phyloP scores from a whole-genome alignment of 2,329 filamentous ascomycete species.

The Aspergillus sp. region DNA sequence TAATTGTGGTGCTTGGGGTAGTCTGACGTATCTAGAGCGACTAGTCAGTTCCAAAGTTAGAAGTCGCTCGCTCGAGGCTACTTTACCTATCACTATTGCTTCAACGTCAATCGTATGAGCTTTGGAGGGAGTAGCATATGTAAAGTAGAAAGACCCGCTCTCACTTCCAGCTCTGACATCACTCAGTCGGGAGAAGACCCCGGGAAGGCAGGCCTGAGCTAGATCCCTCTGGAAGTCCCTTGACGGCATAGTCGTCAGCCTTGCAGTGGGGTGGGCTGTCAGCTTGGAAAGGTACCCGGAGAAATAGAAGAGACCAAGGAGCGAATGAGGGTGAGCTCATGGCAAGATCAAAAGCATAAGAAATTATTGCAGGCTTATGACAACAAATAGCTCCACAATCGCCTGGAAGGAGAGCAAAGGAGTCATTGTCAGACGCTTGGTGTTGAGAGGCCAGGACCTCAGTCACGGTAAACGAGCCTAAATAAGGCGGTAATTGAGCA shows the following conservation, averaged over 20 bases:
- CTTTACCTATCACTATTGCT: constrained; percentile 45
- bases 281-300: not conserved
- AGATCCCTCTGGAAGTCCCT: constrained; percentile 68
- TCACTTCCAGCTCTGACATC: constrained; percentile 66
- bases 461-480: not conserved
- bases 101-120: constrained; percentile 39
- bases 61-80: not conserved
- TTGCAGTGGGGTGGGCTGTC: not conserved
- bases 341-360: not conserved
- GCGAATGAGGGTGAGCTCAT: not conserved
- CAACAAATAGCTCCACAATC: not conserved
- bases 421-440: not conserved
- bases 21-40: constrained; percentile 57
- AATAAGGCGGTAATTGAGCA: not conserved
- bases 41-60: constrained; percentile 11
- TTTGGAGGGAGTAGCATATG: constrained; percentile 48
- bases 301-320: not conserved
- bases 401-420: not conserved
- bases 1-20: constrained; percentile 65
- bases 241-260: constrained; percentile 60
- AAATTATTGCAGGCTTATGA: not conserved
- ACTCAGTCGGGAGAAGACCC: constrained; percentile 54
- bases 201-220: constrained; percentile 43
- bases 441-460: not conserved
- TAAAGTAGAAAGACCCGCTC: constrained; percentile 73